Conservation (phyloP, 345 rosid species). For the Cardiospermum halicacabum region DNA sequence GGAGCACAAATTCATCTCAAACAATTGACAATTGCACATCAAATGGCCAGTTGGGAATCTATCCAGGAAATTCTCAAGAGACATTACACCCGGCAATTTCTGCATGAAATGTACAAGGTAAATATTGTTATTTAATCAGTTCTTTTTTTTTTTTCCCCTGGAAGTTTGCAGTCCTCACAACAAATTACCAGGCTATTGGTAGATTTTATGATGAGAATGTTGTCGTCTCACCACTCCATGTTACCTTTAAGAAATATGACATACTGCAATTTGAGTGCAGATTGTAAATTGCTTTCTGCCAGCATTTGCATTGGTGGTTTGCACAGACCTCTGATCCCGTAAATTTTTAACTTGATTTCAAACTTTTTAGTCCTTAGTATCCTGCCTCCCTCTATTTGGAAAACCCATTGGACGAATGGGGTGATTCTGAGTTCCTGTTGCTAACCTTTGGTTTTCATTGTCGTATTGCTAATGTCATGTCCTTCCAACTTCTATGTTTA, state of each 20-base stretch:
- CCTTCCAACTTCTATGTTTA: neutral
- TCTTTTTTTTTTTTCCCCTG: neutral
- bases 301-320: neutral
- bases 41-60: constrained; percentile 91
- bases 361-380: neutral
- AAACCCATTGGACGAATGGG: neutral
- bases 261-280: neutral
- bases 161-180: neutral
- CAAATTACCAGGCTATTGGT: neutral
- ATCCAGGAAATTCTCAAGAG: constrained; percentile 78
- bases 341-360: neutral
- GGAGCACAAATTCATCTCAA: constrained; percentile 88
- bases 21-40: constrained; percentile 71
- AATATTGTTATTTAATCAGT: neutral
- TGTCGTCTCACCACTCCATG: neutral
- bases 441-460: neutral
- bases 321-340: neutral
- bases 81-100: constrained; percentile 81
- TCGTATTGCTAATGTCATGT: neutral
- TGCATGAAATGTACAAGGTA: constrained; percentile 98
- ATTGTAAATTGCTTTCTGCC: neutral
- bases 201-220: neutral
- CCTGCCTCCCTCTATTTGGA: neutral
- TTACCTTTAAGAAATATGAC: neutral
- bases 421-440: neutral